A percentile compares a stretch with the other conserved stretches of the same genome.
Evolutionary conservation across 495 filamentous ascomycete species (phyloP).

Genomic region (Trichoderma gamsii): DNA sequence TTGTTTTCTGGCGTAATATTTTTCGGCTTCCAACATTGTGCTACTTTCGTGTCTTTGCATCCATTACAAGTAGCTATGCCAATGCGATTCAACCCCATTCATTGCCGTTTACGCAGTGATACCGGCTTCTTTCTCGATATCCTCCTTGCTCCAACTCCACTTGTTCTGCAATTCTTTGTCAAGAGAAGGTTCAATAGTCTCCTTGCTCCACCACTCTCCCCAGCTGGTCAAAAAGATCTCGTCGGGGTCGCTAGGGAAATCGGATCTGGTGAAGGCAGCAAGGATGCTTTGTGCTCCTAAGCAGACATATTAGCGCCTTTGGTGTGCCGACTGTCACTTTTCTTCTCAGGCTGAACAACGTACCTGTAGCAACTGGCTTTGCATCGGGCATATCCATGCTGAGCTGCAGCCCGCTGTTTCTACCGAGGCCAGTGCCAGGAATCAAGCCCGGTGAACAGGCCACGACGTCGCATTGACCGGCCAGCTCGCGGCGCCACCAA

Average conservation of each 20-base stretch:
- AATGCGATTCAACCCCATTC: not conserved
- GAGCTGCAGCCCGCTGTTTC: constrained; percentile 20
- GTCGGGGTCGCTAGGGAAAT: constrained; percentile 40
- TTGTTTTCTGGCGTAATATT: too few species aligned
- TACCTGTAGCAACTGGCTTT: constrained; percentile 35
- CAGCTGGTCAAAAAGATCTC: constrained; percentile 43
- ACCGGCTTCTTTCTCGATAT: constrained; percentile 37
- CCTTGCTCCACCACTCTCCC: constrained; percentile 45
- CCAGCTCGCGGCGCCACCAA: constrained; percentile 44
- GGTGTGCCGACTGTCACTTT: not conserved
- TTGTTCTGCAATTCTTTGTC: constrained; percentile 40
- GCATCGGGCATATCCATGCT: constrained; percentile 29
- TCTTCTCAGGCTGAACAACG: constrained; percentile 7
- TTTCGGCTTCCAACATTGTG: not conserved
- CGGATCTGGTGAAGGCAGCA: constrained; percentile 35
- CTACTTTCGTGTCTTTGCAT: not conserved
- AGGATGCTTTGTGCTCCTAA: constrained; percentile 36
- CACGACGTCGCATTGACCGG: constrained; percentile 31
- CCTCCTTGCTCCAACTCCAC: constrained; percentile 38
- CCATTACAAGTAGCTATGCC: not conserved
- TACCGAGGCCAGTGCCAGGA: constrained; percentile 30
- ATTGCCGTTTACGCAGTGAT: not conserved
- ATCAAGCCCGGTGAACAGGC: constrained; percentile 42
- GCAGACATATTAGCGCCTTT: not conserved
- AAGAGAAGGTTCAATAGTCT: constrained; percentile 30